Evolutionary conservation across 345 rosid genomes (phyloP).

Genomic region (Salix suchowensis): DNA sequence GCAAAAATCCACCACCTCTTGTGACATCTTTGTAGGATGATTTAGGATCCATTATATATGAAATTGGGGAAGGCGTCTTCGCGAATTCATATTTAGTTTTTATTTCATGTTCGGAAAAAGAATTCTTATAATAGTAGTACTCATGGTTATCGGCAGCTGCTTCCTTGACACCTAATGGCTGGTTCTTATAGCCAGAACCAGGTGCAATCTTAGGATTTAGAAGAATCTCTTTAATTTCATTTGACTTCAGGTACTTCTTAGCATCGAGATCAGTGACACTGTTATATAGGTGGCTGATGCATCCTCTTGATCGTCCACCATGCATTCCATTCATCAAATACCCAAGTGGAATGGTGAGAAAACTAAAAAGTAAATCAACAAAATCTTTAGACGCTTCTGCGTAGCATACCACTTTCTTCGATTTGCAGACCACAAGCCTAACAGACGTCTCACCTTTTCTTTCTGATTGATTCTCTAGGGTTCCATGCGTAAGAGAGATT

Average conservation of each 20-base stretch:
- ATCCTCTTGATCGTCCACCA: background rate
- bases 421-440: constrained; percentile 22
- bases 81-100: background rate
- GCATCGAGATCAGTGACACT: constrained; percentile 11
- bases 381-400: constrained; percentile 25
- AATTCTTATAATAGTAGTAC: too few relatives aligned
- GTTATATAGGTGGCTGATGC: constrained; percentile 10
- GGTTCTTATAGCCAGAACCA: constrained; percentile 2
- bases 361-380: constrained; percentile 29
- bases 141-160: background rate
- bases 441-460: background rate
- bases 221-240: constrained; percentile 1
- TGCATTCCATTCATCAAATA: constrained; percentile 8
- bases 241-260: constrained; percentile 5
- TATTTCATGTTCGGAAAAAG: too few relatives aligned
- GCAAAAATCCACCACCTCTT: background rate
- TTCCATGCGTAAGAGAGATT: background rate
- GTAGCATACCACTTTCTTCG: constrained; percentile 14
- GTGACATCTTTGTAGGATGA: background rate
- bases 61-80: rapidly evolving
- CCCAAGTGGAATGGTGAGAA: constrained; percentile 33
- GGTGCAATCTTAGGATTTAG: constrained; percentile 16
- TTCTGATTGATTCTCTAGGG: background rate
- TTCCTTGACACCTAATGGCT: constrained; percentile 10
- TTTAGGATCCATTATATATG: constrained; percentile 14